Conservation (phyloP, 1,284 basidiomycete genomes). For the Leccinum subspadiceum region DNA sequence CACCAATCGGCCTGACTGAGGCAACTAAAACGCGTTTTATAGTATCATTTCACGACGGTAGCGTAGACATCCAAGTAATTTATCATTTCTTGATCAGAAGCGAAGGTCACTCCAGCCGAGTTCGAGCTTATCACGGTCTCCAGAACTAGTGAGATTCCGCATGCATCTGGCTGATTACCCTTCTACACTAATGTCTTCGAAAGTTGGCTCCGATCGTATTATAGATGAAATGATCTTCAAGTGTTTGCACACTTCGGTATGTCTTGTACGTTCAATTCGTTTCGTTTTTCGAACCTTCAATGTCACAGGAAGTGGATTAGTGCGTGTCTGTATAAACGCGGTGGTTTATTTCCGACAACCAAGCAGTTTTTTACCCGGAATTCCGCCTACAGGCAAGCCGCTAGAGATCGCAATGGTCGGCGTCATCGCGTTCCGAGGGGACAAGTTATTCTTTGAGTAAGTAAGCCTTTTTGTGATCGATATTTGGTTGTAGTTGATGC, state of each 20-base stretch:
- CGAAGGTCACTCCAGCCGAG: constrained; percentile 41
- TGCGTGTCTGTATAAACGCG: constrained; percentile 16
- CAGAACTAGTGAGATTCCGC: constrained; percentile 36
- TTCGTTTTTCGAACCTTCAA: constrained; percentile 8
- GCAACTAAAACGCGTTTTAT: background rate
- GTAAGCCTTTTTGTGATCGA: constrained; percentile 30
- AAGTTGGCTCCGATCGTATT: constrained; percentile 46
- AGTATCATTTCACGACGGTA: constrained; percentile 44
- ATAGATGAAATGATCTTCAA: constrained; percentile 50
- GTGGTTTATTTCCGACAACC: constrained; percentile 3
- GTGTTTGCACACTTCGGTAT: constrained; percentile 42
- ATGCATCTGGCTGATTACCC: background rate
- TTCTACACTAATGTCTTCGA: constrained; percentile 4
- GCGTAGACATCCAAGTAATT: constrained; percentile 1
- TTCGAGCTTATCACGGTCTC: constrained; percentile 44
- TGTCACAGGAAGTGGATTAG: constrained; percentile 46
- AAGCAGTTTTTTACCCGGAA: constrained; percentile 40
- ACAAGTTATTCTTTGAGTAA: constrained; percentile 52
- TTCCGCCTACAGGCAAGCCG: constrained; percentile 45
- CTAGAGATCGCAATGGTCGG: constrained; percentile 50
- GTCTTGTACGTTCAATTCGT: constrained; percentile 3
- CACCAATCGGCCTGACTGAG: background rate
- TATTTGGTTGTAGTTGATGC: background rate
- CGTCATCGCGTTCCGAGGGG: constrained; percentile 50
- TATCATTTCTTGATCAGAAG: constrained; percentile 5